phyloP scores from a whole-genome alignment of 495 filamentous ascomycete genomes.

The Penicillium subrubescens region DNA sequence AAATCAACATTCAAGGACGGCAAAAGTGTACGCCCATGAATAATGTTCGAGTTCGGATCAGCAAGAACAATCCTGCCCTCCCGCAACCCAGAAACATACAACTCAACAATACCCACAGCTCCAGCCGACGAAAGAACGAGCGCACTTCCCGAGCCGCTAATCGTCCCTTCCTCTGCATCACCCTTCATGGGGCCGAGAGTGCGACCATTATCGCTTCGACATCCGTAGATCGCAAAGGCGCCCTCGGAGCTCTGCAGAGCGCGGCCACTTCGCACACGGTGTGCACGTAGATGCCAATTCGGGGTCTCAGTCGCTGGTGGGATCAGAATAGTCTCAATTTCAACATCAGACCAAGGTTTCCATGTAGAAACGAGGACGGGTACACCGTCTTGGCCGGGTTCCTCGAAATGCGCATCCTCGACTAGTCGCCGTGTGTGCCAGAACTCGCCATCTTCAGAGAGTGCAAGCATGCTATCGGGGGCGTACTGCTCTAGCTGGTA shows the following conservation, averaged over 20 bases:
- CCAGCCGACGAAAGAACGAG: conserved; percentile 66
- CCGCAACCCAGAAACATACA: conserved; percentile 47
- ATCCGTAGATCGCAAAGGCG: conserved; percentile 69
- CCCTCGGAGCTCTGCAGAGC: conserved; percentile 70
- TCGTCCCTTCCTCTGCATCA: conserved; percentile 57
- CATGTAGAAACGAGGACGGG: conserved; percentile 67
- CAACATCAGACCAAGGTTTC: conserved; percentile 68
- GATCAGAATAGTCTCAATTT: conserved; percentile 63
- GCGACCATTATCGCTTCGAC: conserved; percentile 58
- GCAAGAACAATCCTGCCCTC: conserved; percentile 65
- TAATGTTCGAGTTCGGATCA: conserved; percentile 77
- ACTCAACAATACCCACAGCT: conserved; percentile 68
- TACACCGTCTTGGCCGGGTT: conserved; percentile 43
- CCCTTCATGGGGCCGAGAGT: conserved; percentile 56
- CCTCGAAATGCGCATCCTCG: conserved; percentile 57
- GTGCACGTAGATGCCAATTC: conserved; percentile 71
- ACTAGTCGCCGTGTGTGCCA: conserved; percentile 73
- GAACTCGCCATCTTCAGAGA: conserved; percentile 78
- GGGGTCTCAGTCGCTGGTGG: conserved; percentile 54
- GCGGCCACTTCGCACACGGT: conserved; percentile 59
- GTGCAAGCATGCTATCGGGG: conserved; percentile 70
- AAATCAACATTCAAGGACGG: conserved; percentile 58
- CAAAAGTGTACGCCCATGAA: conserved; percentile 68
- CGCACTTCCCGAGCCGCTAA: conserved; percentile 50
- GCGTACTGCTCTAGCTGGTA: conserved; percentile 76